phyloP scores from a whole-genome alignment of 2,329 filamentous ascomycete genomes.

The Pestalotiopsis sp. region DNA sequence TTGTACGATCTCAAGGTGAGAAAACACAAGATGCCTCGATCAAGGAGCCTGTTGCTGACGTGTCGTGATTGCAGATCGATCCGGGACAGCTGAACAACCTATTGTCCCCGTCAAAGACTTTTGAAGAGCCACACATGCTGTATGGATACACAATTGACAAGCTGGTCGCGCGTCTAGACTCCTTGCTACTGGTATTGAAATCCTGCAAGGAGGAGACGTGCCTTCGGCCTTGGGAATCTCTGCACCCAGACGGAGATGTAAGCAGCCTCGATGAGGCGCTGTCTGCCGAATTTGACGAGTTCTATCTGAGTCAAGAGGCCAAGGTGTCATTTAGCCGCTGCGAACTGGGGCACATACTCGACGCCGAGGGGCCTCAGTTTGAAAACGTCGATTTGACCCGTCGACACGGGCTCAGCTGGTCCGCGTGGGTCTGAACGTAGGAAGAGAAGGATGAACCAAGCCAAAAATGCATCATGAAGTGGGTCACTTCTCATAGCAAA shows the following conservation, averaged over 20 bases:
- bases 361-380: background rate
- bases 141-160: slow-evolving; percentile 29
- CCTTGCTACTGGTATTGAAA: slow-evolving; percentile 62
- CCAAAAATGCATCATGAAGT: no score
- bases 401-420: no score
- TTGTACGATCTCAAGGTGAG: slow-evolving; percentile 61
- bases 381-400: no score
- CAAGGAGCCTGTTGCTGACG: background rate
- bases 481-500: no score
- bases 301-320: slow-evolving; percentile 35
- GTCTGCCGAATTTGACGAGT: slow-evolving; percentile 46
- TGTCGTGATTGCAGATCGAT: slow-evolving; percentile 41
- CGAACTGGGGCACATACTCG: background rate
- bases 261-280: slow-evolving; percentile 55
- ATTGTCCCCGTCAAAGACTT: background rate
- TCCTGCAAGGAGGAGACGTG: slow-evolving; percentile 59
- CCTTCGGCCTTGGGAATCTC: slow-evolving; percentile 55
- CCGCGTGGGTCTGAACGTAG: no score
- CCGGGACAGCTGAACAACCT: slow-evolving; percentile 56
- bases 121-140: no score
- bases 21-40: background rate
- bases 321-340: background rate
- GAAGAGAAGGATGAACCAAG: no score
- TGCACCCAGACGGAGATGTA: slow-evolving; percentile 58
- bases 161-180: slow-evolving; percentile 55